Base-by-base conservation (phyloP, 495 filamentous ascomycete species). In the Neohortaea acidophila region DNA sequence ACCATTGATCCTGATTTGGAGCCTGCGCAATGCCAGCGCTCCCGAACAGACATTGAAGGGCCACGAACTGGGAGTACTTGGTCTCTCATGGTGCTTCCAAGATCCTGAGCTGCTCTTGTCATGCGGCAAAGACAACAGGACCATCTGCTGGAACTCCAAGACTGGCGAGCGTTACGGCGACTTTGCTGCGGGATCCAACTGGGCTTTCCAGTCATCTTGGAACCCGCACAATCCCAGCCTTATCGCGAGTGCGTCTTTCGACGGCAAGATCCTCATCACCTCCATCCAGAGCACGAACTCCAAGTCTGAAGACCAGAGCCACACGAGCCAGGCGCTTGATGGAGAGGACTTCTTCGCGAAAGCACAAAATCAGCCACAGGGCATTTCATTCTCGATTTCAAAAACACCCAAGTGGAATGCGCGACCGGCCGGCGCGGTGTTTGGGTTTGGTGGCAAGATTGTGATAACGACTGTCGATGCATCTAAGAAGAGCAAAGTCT, bases 281-380 rank as follows among this genome's bases (percentile, higher is more conserved):
- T 86, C 87, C 8, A 69, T 93, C 25, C 89, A 99, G 53, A 94
- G 85, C 53, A 93, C 85, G 15, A 68, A 66, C 41, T 58, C 63
- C 9, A 67, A 70, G 33, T 48, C 59, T 23, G 59, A 69, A 37
- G 58, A 64, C 5, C 60, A 62, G 36, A 64, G 60, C 14, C 73
- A 77, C 33, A 63, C 72, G 8, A 70, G 72, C 38, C 79, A 82
- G 55, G 65, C 71, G 33, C 57, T 84, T 14, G 85, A 94, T 56
- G 87, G 81, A 21, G 89, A 93, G 54, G 91, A 94, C 51, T 99
- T 99, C 66, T 99, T 99, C 46, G 79, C 79, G 32, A 85, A 82
- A 58, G 85, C 85, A 21, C 86, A 92, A 53, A 81, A 73, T 9
- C 84, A 94, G 45, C 79, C 84, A 10, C 87, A 94, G 57, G 83